A percentile compares a stretch with the other conserved stretches of the same genome.
Evolutionary conservation across 2,329 filamentous ascomycete genomes (phyloP).

Genomic region (Ophiostoma australiae): DNA sequence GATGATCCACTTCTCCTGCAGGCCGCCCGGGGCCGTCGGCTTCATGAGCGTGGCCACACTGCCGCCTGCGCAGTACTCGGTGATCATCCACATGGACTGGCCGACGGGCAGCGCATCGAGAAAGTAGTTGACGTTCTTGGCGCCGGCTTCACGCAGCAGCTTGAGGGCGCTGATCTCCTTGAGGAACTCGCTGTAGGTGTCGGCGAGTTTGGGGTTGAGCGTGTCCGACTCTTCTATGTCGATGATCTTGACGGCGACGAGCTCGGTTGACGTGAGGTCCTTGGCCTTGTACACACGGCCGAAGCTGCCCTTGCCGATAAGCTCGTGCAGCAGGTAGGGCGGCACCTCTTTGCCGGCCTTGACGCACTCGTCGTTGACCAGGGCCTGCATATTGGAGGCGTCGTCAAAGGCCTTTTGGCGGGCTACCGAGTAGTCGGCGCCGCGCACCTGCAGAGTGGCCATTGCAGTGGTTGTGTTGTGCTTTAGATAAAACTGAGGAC

Average conservation of each 20-base stretch:
- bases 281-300: slow-evolving; percentile 62
- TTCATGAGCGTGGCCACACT: slow-evolving; percentile 71
- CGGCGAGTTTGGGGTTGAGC: slow-evolving; percentile 58
- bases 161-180: slow-evolving; percentile 67
- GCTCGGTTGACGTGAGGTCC: slow-evolving; percentile 35
- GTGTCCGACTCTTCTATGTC: slow-evolving; percentile 75
- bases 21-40: slow-evolving; percentile 58
- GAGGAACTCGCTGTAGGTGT: slow-evolving; percentile 64
- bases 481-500: too few species aligned
- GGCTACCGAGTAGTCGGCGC: slow-evolving; percentile 31
- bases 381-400: slow-evolving; percentile 58
- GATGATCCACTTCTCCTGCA: slow-evolving; percentile 53
- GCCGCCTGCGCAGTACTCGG: slow-evolving; percentile 78
- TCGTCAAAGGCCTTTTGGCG: slow-evolving; percentile 54
- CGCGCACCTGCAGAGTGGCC: slow-evolving; percentile 34
- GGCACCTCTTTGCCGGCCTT: slow-evolving; percentile 53
- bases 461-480: slow-evolving; percentile 26
- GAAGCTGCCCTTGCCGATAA: slow-evolving; percentile 65
- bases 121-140: slow-evolving; percentile 74
- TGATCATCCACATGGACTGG: slow-evolving; percentile 81
- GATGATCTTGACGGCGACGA: slow-evolving; percentile 73
- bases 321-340: slow-evolving; percentile 57
- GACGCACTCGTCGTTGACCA: slow-evolving; percentile 54
- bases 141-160: slow-evolving; percentile 66
- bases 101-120: slow-evolving; percentile 74